Evolutionary conservation across 164 flowering plant species (phyloP), one percentile per base, ranked within the genome.

Genomic region (Sextonia rubra): DNA sequence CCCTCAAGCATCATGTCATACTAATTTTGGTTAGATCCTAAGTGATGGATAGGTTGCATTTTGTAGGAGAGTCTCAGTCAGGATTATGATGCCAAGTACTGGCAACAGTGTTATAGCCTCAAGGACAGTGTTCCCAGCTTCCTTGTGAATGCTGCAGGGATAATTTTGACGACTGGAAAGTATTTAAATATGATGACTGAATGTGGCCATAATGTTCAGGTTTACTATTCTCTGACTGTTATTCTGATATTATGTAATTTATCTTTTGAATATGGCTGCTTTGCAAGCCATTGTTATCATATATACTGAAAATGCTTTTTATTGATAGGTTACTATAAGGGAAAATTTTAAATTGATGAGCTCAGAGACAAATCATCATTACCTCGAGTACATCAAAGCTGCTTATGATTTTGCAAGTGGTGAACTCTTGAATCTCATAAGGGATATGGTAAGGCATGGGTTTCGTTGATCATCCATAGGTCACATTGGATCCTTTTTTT

Each of bases 131-230:
- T 95, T 82, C 99, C 99, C 68, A 90, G 90, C 82, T 95, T 95
- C 84, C 98, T 95, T 68, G 82, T 86, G 56, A 92, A 86, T 83
- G 88, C 87, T 71, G 90, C 97, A 69, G 92, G 84, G 75, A 91
- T 84, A 78, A 93, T 95, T 81, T 84, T 95, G 85, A 95, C 92
- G 5, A 95, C 99, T 11, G 99, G 99, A 80, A 95, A 95, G 85
- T 95, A 93, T 84, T 82, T 95, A 69, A 95, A 93, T 87, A 98
- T 91, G 79, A 88, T 95, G 97, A 85, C 97, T 80, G 99, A 95
- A 82, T 95, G 99, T 78, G 99, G 98, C 37, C 97, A 93, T 75
- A 86, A 69, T 85, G 91, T 89, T 82, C 97, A 91, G 99, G 99
- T 95, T 48, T n/a, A 27, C 61, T 26, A 64, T 20, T 49, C 58